Evolutionary conservation across 176 grass and related monocot species (phyloP).

Genomic region (Aegilops sharonensis): DNA sequence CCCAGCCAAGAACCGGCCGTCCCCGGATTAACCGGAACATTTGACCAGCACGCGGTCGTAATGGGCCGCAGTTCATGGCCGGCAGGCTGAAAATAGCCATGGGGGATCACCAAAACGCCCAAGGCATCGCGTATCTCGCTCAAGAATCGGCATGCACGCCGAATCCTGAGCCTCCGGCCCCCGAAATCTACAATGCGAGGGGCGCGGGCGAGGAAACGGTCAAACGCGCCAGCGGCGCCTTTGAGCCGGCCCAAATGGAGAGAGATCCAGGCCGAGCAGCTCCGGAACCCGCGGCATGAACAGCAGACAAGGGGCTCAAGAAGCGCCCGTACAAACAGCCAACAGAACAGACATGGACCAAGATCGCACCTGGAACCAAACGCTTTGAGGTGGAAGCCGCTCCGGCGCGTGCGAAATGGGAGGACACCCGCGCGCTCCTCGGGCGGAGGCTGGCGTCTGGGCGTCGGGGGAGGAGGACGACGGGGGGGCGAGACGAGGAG

Average conservation of each 20-base stretch:
- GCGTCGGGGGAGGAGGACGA: neutral
- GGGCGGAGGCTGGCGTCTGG: slow-evolving; percentile 17
- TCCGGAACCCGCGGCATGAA: neutral
- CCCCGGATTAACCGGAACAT: neutral
- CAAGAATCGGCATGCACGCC: neutral
- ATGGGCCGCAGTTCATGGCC: neutral
- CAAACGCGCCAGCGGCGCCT: neutral
- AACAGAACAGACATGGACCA: neutral
- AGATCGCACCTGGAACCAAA: slow-evolving; percentile 16
- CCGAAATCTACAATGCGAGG: slow-evolving; percentile 26
- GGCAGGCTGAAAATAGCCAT: neutral
- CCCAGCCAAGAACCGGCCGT: neutral
- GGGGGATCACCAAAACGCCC: neutral
- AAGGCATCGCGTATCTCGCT: neutral
- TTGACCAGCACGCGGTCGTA: neutral
- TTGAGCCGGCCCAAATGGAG: neutral
- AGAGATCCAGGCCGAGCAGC: slow-evolving; percentile 15
- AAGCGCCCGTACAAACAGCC: neutral
- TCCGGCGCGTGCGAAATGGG: slow-evolving; percentile 14
- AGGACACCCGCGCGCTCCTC: neutral
- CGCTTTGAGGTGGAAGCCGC: neutral
- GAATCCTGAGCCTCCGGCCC: neutral
- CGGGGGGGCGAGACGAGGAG: slow-evolving; percentile 2
- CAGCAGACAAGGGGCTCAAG: neutral
- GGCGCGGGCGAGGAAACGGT: neutral